Evolutionary conservation across 768 basidiomycete genomes (phyloP), one percentile per base, ranked within the genome.

Genomic region (Strobilomyces dryophilus): DNA sequence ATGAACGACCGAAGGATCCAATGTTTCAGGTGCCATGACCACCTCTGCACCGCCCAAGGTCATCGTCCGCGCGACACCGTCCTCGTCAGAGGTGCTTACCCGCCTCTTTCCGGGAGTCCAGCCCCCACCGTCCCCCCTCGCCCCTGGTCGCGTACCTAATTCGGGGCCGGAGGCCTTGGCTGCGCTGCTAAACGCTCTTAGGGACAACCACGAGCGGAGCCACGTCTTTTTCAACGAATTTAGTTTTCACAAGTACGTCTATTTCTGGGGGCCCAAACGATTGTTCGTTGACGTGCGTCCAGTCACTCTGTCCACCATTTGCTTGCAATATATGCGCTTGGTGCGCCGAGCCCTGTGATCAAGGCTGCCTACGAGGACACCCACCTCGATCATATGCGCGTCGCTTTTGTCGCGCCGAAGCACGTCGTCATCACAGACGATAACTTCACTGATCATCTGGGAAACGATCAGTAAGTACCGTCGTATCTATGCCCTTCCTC

Each of bases 301-400:
- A 27, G 27, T 27, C 27, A 27, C 8, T 27, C 27, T 27, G 27
- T 27, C 27, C 27, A 27, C 27, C 27, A 27, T 8, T 27, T 27
- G 27, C 68, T 85, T 14, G 82, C 83, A 12, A 67, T 82, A 6
- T 89, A 81, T 69, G 74, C 76, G 0, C 68, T 90, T 12, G 87
- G 87, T 8, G 85, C 79, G 0, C 68, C 74, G 4, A 65, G 66
- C 0, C 52, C 64, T 4, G 59, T 78, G 34, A 66, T 81, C 7
- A 62, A 65, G 17, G 75, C 71, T 11, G 79, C 76, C 1, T 80
- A 77, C 55, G 27, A 69, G 47, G 56, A 67, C 11, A 68, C 63
- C 1, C 75, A 81, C 46, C 73, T 71, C 27, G 64, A 61, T 12
- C 75, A 74, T 48, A 63, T 72, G 67, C 63, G 65, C 6, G 62